Evolutionary conservation across 140 eudicot genomes (phyloP).

Genomic region (Oenanthe javanica): DNA sequence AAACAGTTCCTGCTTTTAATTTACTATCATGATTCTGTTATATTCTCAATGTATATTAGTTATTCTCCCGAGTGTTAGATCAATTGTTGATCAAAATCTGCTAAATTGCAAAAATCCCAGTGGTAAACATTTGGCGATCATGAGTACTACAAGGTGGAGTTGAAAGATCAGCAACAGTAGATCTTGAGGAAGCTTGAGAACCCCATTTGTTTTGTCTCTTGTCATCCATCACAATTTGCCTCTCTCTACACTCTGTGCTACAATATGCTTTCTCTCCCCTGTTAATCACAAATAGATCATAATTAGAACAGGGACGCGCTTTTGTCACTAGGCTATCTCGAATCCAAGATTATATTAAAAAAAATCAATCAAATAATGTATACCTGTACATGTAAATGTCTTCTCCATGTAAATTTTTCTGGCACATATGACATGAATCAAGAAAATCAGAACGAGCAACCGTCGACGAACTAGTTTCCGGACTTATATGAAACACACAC

Average conservation of each 20-base stretch:
- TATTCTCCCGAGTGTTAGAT: background rate
- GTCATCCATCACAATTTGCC: constrained; percentile 64
- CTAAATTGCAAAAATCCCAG: constrained; percentile 64
- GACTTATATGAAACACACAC: constrained; percentile 43
- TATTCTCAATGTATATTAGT: background rate
- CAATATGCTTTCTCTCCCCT: constrained; percentile 91
- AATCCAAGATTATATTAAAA: background rate
- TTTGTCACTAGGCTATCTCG: background rate
- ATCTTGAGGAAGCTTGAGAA: constrained; percentile 36
- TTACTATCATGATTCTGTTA: background rate
- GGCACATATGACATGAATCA: constrained; percentile 53
- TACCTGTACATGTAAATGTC: constrained; percentile 88
- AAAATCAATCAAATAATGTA: background rate
- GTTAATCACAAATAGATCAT: constrained; percentile 4
- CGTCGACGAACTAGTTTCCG: constrained; percentile 15
- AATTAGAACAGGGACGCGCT: background rate
- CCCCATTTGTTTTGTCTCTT: constrained; percentile 46
- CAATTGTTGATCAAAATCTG: background rate
- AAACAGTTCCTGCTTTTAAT: background rate
- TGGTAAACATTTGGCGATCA: constrained; percentile 26
- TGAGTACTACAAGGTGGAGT: constrained; percentile 27
- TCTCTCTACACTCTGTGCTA: constrained; percentile 78
- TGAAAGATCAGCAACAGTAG: constrained; percentile 27
- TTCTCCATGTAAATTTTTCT: constrained; percentile 53
- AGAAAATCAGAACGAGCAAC: constrained; percentile 34